Evolutionary conservation across 2,329 filamentous ascomycete genomes (phyloP), one percentile per base, ranked within the genome.

Genomic region (Stagonosporopsis chrysanthemi): DNA sequence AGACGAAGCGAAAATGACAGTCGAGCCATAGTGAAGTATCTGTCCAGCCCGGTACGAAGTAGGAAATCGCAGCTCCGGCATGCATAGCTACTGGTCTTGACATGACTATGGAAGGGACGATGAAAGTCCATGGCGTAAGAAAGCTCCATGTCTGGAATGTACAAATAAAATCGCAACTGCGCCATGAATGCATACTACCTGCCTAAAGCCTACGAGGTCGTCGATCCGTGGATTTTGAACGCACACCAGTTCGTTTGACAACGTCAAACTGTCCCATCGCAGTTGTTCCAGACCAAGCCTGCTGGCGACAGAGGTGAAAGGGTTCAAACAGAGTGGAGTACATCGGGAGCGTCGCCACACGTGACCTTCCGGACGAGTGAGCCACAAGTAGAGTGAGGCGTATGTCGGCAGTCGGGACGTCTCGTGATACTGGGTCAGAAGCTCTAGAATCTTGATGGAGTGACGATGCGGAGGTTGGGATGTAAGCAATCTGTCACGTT

Each of bases 381-480:
- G 26, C 11, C 39, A 35, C 31, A 26, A 22, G 6, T 28, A 26
- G 26, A 39, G 28, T 36, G 41, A 56, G 46, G 35, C 46, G 44
- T 11, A 22, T 33, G 39, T 35, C 36, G n/a, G 29, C 23, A 11
- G 39, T 35, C 36, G n/a, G 29, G 29, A 11, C 40, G 17, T 50
- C 28, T 52, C 42, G 41, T 43, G 24, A 43, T 29, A 53, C 31
- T 35, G 26, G 12, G 24, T 39, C 36, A 54, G 11, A 28, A 39
- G 22, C 7, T 22, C 33, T n/a, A 8, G 24, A 50, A 11, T 15
- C 9, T 42, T n/a, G 23, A 48, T 11, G 33, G 49, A 46, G 61
- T 65, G 56, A 61, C 61, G 66, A 61, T 49, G 68, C 65, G 65
- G 62, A 61, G 65, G 66, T 46, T 62, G 56, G 52, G 40, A 44